These are phyloP conservation scores for Scutellaria minor DNA, from an alignment of 257 asterid genomes.

Conservation along the genomic window DNA sequence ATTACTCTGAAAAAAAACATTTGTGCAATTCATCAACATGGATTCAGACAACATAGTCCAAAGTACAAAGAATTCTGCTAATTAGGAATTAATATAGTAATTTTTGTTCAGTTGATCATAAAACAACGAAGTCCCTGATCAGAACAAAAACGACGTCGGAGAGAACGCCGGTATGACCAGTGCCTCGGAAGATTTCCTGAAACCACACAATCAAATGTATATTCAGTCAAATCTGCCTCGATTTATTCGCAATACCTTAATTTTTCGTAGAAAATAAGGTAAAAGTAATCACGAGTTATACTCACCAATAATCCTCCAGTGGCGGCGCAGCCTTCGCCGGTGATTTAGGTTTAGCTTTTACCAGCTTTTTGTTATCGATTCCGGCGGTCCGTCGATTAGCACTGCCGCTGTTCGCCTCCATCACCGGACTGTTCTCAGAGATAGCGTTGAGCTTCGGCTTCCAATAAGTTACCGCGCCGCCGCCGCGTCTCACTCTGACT, in stretches of 20 bases:
- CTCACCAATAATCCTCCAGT: slow-evolving; percentile 42
- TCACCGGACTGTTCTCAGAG: slow-evolving; percentile 45
- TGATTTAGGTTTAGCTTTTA: slow-evolving; percentile 33
- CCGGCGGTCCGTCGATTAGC: slow-evolving; percentile 18
- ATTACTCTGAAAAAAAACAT: neutral
- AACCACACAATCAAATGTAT: slow-evolving; percentile 21
- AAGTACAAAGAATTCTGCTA: neutral
- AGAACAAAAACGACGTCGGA: slow-evolving; percentile 50
- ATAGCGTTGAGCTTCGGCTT: slow-evolving; percentile 55
- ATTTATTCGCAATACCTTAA: neutral
- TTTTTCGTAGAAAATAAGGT: neutral
- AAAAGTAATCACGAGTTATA: neutral
- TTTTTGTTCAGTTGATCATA: neutral
- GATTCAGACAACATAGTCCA: neutral
- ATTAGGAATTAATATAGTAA: slow-evolving; percentile 21
- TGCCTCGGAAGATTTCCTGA: slow-evolving; percentile 41
- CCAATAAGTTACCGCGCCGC: slow-evolving; percentile 41
- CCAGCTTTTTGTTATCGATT: neutral
- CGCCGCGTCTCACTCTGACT: slow-evolving; percentile 27
- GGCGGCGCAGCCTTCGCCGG: slow-evolving; percentile 33
- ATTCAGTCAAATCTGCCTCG: neutral
- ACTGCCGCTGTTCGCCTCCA: slow-evolving; percentile 9
- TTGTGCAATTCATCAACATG: neutral
- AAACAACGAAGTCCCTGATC: slow-evolving; percentile 14
- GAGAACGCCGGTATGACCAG: slow-evolving; percentile 50